Evolutionary conservation across 257 asterid species (phyloP).

Genomic region (Solanum habrochaites): DNA sequence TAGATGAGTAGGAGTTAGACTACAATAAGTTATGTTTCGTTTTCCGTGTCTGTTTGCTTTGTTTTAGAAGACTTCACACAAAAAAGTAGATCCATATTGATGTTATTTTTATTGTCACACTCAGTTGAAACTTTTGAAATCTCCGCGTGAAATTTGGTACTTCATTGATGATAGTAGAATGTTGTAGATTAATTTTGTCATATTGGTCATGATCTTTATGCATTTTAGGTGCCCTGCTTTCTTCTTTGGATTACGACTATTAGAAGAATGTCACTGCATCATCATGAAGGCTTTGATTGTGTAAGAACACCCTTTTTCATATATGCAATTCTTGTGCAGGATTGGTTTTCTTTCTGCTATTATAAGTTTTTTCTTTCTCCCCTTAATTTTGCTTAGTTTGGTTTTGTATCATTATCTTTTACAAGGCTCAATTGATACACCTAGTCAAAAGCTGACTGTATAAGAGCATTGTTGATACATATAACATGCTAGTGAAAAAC

Average conservation of each 20-base stretch:
- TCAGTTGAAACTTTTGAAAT: neutral
- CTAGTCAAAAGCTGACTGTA: neutral
- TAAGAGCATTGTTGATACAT: neutral
- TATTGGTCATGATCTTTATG: conserved; percentile 6
- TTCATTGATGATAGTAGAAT: neutral
- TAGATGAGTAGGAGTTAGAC: neutral
- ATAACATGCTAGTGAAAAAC: neutral
- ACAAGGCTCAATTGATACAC: neutral
- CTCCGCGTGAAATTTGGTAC: neutral
- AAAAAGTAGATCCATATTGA: neutral
- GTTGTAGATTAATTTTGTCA: neutral
- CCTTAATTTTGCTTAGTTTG: neutral
- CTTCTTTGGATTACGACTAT: conserved; percentile 56
- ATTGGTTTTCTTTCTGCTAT: neutral
- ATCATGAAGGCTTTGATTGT: conserved; percentile 88
- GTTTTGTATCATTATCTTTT: neutral
- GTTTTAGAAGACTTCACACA: neutral
- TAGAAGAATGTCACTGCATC: conserved; percentile 76
- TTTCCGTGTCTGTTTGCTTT: neutral
- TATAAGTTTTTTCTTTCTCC: neutral
- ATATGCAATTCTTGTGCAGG: neutral
- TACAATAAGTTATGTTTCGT: neutral
- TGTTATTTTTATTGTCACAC: neutral
- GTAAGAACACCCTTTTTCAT: conserved; percentile 33
- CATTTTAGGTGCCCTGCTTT: conserved; percentile 59